phyloP scores from a whole-genome alignment of 257 asterid genomes.

The Eucommia ulmoides region DNA sequence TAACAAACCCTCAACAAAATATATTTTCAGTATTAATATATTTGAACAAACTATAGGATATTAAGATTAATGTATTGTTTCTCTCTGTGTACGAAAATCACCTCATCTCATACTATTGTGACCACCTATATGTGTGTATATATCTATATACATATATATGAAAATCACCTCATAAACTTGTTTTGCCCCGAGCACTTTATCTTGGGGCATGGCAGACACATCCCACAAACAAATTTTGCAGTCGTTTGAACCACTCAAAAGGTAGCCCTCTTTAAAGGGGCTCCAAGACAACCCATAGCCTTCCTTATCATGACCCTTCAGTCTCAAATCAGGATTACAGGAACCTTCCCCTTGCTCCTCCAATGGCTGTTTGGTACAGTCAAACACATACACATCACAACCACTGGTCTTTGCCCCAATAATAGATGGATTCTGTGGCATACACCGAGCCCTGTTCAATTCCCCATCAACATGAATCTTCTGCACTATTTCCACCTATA shows the following conservation, averaged over 20 bases:
- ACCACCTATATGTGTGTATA: no score
- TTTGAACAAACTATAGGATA: no score
- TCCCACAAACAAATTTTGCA: slow-evolving; percentile 86
- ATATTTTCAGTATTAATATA: no score
- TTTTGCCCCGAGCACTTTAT: slow-evolving; percentile 55
- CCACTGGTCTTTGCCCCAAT: slow-evolving; percentile 81
- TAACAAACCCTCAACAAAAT: no score
- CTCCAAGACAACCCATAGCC: slow-evolving; percentile 97
- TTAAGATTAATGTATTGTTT: no score
- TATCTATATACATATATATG: no score
- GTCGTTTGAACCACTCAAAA: slow-evolving; percentile 87
- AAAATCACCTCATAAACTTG: slow-evolving; percentile 43
- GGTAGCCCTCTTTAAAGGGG: slow-evolving; percentile 60
- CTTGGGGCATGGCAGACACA: slow-evolving; percentile 48
- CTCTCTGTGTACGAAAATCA: no score
- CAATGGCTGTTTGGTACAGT: slow-evolving; percentile 39
- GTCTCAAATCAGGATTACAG: slow-evolving; percentile 65
- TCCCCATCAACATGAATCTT: slow-evolving; percentile 83
- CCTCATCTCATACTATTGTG: no score
- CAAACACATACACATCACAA: slow-evolving; percentile 65
- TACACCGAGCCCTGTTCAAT: slow-evolving; percentile 80
- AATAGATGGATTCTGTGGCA: slow-evolving; percentile 58
- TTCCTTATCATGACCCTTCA: slow-evolving; percentile 83
- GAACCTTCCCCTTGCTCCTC: slow-evolving; percentile 22
- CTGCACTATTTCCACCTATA: slow-evolving; percentile 70